Conservation (phyloP, 495 filamentous ascomycete species). For the Aspergillus diversus region DNA sequence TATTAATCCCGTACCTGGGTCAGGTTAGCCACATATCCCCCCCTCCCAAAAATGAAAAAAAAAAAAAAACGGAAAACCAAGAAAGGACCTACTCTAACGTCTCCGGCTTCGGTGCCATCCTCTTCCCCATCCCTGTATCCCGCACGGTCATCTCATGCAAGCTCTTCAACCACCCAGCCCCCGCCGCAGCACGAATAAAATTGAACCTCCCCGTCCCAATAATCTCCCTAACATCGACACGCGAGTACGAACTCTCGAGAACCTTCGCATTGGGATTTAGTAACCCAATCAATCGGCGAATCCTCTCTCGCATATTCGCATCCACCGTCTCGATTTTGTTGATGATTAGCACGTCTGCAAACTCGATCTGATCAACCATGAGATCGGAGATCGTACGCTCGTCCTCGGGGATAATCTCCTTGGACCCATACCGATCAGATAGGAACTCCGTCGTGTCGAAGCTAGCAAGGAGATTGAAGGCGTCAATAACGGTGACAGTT, state of each 20-base stretch:
- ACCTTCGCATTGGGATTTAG: slow-evolving; percentile 58
- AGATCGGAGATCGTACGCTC: slow-evolving; percentile 63
- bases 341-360: slow-evolving; percentile 61
- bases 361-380: slow-evolving; percentile 66
- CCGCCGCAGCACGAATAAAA: slow-evolving; percentile 46
- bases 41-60: background rate
- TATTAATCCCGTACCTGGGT: slow-evolving; percentile 54
- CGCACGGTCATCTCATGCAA: slow-evolving; percentile 54
- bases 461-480: slow-evolving; percentile 60
- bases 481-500: slow-evolving; percentile 61
- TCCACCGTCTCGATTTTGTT: slow-evolving; percentile 57
- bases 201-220: slow-evolving; percentile 53
- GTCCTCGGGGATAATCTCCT: slow-evolving; percentile 54
- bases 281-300: slow-evolving; percentile 47
- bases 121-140: slow-evolving; percentile 44
- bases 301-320: slow-evolving; percentile 38
- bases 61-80: too few relatives aligned
- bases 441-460: slow-evolving; percentile 62
- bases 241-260: slow-evolving; percentile 47
- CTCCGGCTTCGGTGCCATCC: slow-evolving; percentile 57
- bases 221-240: slow-evolving; percentile 54
- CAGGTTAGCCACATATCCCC: background rate
- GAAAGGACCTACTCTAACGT: slow-evolving; percentile 51
- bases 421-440: slow-evolving; percentile 48
- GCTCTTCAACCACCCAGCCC: slow-evolving; percentile 53